Conservation (phyloP, 192 early-diverging fungal genomes). For the Diversispora epigaea region DNA sequence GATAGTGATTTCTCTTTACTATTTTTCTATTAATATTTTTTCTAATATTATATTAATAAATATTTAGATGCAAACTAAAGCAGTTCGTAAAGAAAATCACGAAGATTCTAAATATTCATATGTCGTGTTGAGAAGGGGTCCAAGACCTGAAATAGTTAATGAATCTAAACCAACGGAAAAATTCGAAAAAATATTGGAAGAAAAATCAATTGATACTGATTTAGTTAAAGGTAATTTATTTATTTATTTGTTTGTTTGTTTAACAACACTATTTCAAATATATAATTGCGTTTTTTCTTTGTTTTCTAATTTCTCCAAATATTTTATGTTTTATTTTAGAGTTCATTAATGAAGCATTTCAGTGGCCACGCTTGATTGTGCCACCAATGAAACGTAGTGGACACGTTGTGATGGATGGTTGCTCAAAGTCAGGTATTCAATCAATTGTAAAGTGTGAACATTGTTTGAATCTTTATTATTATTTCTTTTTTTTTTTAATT, state of each 20-base stretch:
- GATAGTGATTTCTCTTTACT: not conserved
- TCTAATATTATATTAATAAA: not conserved
- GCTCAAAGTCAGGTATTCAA: conserved; percentile 48
- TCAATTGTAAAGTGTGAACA: too few relatives aligned
- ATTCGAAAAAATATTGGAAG: not conserved
- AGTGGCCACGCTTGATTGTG: conserved; percentile 70
- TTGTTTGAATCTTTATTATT: too few relatives aligned
- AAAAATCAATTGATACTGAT: not conserved
- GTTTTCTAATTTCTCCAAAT: not conserved
- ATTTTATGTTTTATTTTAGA: conserved; percentile 13
- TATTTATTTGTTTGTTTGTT: too few relatives aligned
- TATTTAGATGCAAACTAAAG: conserved; percentile 66
- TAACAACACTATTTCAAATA: not conserved
- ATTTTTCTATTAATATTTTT: not conserved
- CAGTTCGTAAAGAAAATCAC: conserved; percentile 57
- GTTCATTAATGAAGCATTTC: conserved; percentile 37
- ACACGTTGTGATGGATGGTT: conserved; percentile 73
- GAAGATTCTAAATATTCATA: conserved; percentile 81
- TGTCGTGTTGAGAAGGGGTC: conserved; percentile 69
- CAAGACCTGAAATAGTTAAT: conserved; percentile 39
- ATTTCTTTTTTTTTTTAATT: too few relatives aligned
- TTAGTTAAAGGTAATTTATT: too few relatives aligned
- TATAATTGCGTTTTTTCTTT: not conserved
- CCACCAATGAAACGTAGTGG: conserved; percentile 78
- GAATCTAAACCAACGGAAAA: not conserved